Evolutionary conservation across 1,284 basidiomycete genomes (phyloP).

Genomic region (Meira nashicola): DNA sequence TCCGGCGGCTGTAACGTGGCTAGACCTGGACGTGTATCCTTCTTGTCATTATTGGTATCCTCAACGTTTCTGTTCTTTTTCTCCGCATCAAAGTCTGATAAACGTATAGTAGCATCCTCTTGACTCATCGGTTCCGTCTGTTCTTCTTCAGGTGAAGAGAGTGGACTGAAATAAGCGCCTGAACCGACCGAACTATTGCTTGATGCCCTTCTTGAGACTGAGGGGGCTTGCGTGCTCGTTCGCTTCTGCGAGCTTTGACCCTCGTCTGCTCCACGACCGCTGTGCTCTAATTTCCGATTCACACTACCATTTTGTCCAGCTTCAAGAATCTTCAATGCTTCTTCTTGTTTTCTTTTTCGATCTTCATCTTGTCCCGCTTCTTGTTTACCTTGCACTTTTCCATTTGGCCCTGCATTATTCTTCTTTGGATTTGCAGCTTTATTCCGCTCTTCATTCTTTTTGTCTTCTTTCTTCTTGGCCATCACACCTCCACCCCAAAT

Average conservation of each 20-base stretch:
- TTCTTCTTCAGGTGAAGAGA: constrained; percentile 2
- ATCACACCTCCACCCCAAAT: constrained; percentile 23
- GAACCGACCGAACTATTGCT: background rate
- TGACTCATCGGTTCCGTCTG: background rate
- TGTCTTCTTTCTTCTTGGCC: constrained; percentile 30
- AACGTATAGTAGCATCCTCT: background rate
- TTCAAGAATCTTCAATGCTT: background rate
- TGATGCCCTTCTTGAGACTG: constrained; percentile 5
- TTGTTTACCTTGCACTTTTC: constrained; percentile 12
- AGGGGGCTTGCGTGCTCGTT: background rate
- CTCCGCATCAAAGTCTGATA: background rate
- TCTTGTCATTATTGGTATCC: background rate
- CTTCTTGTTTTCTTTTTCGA: constrained; percentile 7
- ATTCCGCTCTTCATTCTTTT: background rate
- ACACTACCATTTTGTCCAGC: background rate
- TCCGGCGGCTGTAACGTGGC: background rate
- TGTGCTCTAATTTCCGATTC: background rate
- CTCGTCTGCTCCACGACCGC: constrained; percentile 4
- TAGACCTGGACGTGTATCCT: background rate
- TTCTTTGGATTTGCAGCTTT: background rate
- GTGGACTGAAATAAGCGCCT: constrained; percentile 6
- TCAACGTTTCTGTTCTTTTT: background rate
- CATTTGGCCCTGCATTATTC: constrained; percentile 15
- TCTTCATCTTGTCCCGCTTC: constrained; percentile 23
- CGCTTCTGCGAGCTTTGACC: background rate